Evolutionary conservation across 2,329 filamentous ascomycete genomes (phyloP).

Genomic region (Neonectria magnoliae): DNA sequence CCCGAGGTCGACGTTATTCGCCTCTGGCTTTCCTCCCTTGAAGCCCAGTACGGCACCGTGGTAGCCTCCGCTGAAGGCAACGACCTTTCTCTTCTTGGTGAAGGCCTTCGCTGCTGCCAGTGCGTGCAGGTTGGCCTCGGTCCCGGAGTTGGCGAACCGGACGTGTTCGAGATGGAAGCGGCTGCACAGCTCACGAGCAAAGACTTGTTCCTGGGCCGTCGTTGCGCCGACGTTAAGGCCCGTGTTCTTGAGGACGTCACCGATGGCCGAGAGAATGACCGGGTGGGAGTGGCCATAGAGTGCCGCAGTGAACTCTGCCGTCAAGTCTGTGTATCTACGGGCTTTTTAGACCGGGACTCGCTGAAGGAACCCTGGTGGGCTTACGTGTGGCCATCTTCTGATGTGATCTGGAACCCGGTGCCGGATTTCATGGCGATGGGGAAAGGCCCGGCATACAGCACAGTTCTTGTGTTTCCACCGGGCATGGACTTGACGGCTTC

Average conservation of each 20-base stretch:
- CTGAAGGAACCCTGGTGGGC: conserved; percentile 1
- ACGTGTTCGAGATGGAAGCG: conserved; percentile 66
- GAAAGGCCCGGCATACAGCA: conserved; percentile 56
- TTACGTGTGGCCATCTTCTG: conserved; percentile 53
- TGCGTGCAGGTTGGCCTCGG: conserved; percentile 71
- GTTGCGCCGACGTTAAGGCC: conserved; percentile 67
- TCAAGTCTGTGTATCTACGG: conserved; percentile 65
- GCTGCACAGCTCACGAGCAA: conserved; percentile 62
- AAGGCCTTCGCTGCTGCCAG: conserved; percentile 63
- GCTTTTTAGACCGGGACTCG: background rate
- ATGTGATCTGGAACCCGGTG: conserved; percentile 49
- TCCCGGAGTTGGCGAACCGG: conserved; percentile 73
- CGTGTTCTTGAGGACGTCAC: conserved; percentile 52
- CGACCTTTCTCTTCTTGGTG: conserved; percentile 57
- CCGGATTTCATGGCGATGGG: conserved; percentile 54
- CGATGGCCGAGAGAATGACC: conserved; percentile 60
- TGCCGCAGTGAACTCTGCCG: conserved; percentile 72
- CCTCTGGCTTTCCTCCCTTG: conserved; percentile 44
- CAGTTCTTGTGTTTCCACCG: conserved; percentile 58
- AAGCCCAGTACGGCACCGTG: conserved; percentile 53
- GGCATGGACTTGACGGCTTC: conserved; percentile 51
- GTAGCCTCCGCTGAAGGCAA: conserved; percentile 59
- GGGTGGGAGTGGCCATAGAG: conserved; percentile 73
- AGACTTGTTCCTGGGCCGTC: conserved; percentile 59
- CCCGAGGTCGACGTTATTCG: conserved; percentile 59